These are phyloP conservation scores for Colletotrichum coccodes DNA, from an alignment of 2,329 filamentous ascomycete genomes.

Conservation along the genomic window DNA sequence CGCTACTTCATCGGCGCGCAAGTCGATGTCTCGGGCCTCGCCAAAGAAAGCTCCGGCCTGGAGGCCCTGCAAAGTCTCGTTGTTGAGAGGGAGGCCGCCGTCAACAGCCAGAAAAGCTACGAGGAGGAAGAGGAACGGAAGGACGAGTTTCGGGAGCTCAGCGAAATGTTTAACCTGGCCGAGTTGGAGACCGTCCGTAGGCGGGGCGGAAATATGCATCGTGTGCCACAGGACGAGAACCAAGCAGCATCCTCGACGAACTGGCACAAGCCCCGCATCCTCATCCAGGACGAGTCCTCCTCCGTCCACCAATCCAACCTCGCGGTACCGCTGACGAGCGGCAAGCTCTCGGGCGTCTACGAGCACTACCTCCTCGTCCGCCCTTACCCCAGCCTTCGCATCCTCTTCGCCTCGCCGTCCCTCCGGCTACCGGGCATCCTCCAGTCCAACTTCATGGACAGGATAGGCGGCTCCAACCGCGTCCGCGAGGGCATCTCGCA, in stretches of 20 bases:
- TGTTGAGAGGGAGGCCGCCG: slow-evolving; percentile 45
- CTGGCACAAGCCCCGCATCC: slow-evolving; percentile 52
- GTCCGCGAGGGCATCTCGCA: slow-evolving; percentile 59
- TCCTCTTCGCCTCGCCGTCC: slow-evolving; percentile 76
- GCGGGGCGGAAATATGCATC: slow-evolving; percentile 72
- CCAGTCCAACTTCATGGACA: slow-evolving; percentile 66
- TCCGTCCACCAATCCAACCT: slow-evolving; percentile 31
- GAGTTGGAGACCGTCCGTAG: slow-evolving; percentile 74
- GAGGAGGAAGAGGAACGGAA: slow-evolving; percentile 34
- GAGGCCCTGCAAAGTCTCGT: slow-evolving; percentile 66
- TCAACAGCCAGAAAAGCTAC: slow-evolving; percentile 39
- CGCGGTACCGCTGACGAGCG: slow-evolving; percentile 33
- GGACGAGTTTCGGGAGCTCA: slow-evolving; percentile 73
- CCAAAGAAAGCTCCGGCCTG: slow-evolving; percentile 73
- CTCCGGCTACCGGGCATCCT: slow-evolving; percentile 75
- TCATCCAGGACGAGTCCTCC: slow-evolving; percentile 49
- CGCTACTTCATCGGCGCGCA: slow-evolving; percentile 79
- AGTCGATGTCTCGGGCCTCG: slow-evolving; percentile 75
- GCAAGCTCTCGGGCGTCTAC: slow-evolving; percentile 54
- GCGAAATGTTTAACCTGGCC: slow-evolving; percentile 74
- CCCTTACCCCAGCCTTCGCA: slow-evolving; percentile 72
- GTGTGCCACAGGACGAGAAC: slow-evolving; percentile 53
- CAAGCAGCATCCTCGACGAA: slow-evolving; percentile 44
- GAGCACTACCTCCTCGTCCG: slow-evolving; percentile 72
- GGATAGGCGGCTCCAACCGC: slow-evolving; percentile 60